Evolutionary conservation across 2,329 filamentous ascomycete species (phyloP), one percentile per base, ranked within the genome.

Genomic region (Bipolaris oryzae): DNA sequence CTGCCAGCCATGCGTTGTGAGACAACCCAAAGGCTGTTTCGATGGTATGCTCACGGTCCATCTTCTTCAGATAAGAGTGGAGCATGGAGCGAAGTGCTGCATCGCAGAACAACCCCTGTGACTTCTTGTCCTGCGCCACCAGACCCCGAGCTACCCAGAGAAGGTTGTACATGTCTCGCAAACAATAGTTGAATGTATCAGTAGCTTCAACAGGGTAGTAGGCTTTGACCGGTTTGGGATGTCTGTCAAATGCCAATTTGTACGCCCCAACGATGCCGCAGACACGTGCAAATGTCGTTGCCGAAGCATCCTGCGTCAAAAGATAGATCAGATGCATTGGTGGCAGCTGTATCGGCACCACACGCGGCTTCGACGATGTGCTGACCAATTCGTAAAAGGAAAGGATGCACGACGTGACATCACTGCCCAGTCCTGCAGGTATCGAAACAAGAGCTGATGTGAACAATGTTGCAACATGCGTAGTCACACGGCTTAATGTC

Each of bases 81-180:
- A 84, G 71, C 1, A 71, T 63, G 6, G 69, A 66, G 11, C 84
- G 77, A 1, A 87, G 78, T 0, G 76, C n/a, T 1, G 66, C 57
- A 1, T 80, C 76, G 48, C 85, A 77, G 7, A 84, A 73, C 62
- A 85, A 84, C 3, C 83, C 85, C 15, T 81, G 67, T 3, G 84
- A 80, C 65, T 87, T 86, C n/a, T 82, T 77, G 62, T 94, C 90
- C 1, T 57, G 79, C 11, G 78, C 78, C 55, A 85, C 85, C 57
- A 96, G 88, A 1, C 89, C 91, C 11, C 88, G 85, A 20, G 85
- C 85, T 7, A 91, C 85, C 91, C 91, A 96, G 44, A 95, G 74
- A 48, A 90, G 86, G 71, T 96, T 96, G 79, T 91, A 93, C 31
- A 92, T 84, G 71, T 96, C 92, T 86, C 95, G 93, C 31, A 96